Percentiles rank a stretch among this genome's conserved stretches.
Conservation (phyloP, 257 asterid genomes). For the Fraxinus quadrangulata region DNA sequence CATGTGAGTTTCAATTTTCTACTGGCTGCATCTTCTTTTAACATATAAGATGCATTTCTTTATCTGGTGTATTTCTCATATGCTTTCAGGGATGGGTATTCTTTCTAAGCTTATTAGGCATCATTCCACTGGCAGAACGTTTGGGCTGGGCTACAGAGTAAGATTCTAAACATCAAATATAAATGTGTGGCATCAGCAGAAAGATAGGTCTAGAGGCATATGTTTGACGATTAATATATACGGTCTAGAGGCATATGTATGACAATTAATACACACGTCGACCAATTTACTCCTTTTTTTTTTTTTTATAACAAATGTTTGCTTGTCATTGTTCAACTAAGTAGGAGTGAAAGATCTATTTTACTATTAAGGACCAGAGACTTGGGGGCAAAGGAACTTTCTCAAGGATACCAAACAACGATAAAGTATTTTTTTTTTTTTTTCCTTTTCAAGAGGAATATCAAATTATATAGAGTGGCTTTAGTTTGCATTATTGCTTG, state of each 20-base stretch:
- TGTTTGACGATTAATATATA: neutral
- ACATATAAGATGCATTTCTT: conserved; percentile 8
- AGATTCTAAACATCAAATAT: conserved; percentile 33
- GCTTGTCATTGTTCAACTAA: neutral
- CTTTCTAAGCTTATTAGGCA: conserved; percentile 66
- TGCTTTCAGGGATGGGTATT: conserved; percentile 74
- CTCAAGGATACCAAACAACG: neutral
- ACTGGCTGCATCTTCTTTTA: neutral
- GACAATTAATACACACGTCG: too few relatives aligned
- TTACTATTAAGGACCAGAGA: neutral
- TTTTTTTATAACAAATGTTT: neutral
- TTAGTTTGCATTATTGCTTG: neutral
- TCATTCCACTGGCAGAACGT: conserved; percentile 78
- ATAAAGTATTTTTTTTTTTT: neutral
- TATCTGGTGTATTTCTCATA: conserved; percentile 17
- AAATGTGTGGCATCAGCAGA: neutral
- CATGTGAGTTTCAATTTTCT: conserved; percentile 46
- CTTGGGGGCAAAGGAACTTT: neutral
- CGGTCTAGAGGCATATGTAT: neutral
- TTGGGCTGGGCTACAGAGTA: conserved; percentile 92
- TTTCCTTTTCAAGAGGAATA: neutral
- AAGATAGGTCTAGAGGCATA: neutral
- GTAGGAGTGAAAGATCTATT: neutral
- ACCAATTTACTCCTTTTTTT: neutral
- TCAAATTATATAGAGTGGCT: neutral